Base-by-base conservation (phyloP, 176 grass and related monocot species). In the Hyparrhenia diplandra region DNA sequence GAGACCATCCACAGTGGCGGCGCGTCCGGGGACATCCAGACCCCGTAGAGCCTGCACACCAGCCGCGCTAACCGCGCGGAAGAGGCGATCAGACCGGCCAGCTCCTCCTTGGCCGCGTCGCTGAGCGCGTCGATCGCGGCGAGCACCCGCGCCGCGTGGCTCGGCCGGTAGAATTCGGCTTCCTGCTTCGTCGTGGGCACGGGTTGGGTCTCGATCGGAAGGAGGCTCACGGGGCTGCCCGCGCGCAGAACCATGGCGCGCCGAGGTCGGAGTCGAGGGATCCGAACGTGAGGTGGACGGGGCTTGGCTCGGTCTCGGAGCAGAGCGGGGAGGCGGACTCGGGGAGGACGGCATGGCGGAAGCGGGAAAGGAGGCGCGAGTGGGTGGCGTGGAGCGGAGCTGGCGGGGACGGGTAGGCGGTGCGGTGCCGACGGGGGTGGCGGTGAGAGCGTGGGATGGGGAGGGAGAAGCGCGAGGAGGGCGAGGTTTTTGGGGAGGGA, bases 401-500 rank as follows among this genome's bases (percentile, higher is more conserved):
- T 8, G 51, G 3, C 21, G 8, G 28, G 74, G 43, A 14, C 73
- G 70, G 17, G 55, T 83, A 81, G 5, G 71, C 27, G 51, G 16
- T 13, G 59, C 64, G 5, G 79, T 5, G 6, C 64, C 81, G 10
- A n/a, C n/a, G n/a, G 60, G 39, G 35, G 20, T 27, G 51, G 41
- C 13, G 42, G 39, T 8, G 66, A 69, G 66, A 24, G 60, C 46
- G 27, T 68, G 71, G 54, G 67, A 42, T 24, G 36, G 46, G 18
- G 83, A 75, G 39, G 74, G 34, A 91, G 37, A 73, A 88, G 60
- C 57, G 87, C 82, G 81, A 98, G 71, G 64, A 98, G 95, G 46
- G 93, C 88, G 74, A 94, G 85, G 84, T 98, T 98, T 68, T 82
- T 94, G 58, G 95, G 95, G 64, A 94, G 83, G 74, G 88, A 88